Evolutionary conservation across 345 rosid species (phyloP), one percentile per base, ranked within the genome.

Genomic region (Lepidium africanum): DNA sequence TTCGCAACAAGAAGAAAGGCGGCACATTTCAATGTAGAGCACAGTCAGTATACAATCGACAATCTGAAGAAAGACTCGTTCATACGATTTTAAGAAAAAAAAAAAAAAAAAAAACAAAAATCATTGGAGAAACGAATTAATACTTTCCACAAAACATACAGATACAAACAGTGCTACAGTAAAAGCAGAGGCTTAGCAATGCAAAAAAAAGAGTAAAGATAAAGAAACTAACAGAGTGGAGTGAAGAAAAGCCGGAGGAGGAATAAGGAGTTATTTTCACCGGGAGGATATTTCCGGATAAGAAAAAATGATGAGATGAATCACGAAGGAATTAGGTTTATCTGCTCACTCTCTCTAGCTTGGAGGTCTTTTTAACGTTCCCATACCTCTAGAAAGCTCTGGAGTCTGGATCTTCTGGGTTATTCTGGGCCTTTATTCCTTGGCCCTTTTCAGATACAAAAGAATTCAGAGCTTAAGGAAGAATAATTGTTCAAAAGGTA

Each of bases 231-330:
- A 67, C 78, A 60, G 55, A 52, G 47, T 2, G 40, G 21, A 38
- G 38, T 12, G 71, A 59, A 17, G 71, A 12, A 5, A 59, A 30
- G 7, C 33, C 6, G 25, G 33, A 42, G 17, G 43, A 60, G 30
- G 43, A 35, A 19, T 3, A 0, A 3, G 38, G 45, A 61, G 33
- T 32, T 19, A 37, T 38, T 16, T 33, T 46, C 50, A 10, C 48
- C 27, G 61, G 45, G 55, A 65, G 57, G 39, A 49, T 45, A 37
- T 75, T 67, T 63, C 76, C 71, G 72, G 59, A 66, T 68, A 65
- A 40, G 64, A 62, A 57, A 62, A 57, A 37, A 52, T 0, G 47
- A 15, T 30, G 54, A 58, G 72, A 41, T 38, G 43, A 32, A 55
- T 23, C 4, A 19, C 33, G 33, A 30, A 4, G 52, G 11, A 19